Evolutionary conservation across 371 early-diverging fungal species (phyloP), one percentile per base, ranked within the genome.

Genomic region (Apophysomyces ossiformis): DNA sequence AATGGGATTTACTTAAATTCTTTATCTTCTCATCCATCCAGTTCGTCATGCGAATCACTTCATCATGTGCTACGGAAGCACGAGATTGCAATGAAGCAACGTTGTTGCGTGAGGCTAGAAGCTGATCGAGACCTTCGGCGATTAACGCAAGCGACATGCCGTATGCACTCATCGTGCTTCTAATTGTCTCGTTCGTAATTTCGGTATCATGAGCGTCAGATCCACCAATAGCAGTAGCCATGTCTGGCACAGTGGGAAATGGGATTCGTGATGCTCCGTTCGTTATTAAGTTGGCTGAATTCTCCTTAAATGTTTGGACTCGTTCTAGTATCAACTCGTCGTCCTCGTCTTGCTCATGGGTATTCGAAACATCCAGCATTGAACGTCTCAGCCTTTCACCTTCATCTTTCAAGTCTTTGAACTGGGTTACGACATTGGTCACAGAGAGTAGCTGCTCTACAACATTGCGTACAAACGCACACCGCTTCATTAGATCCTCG

Each of bases 1-100:
- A 39, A 35, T 58, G 61, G 2, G 65, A 41, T 45, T 68, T 70
- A 13, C 74, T 66, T 9, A 76, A 15, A 18, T 69, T 44, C 9
- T 68, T 60, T 5, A 65, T 36, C 26, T 77, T 67, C 35, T 83
- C 75, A 38, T 74, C 79, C n/a, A 82, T 63, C 84, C 82, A 83
- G 15, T 61, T 59, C 0, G 69, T 74, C 57, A 83, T 64, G 4
- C 76, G 67, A 5, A 68, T 60, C 66, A 81, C 64, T 61, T 83
- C 84, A 18, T 83, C 78, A 35, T 77, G 74, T 5, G 70, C 75
- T 4, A 77, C 63, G 11, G 69, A 69, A 6, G 79, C 74, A 6
- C 75, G 69, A 37, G 78, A 74, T n/a, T 79, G 76, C 7, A 85
- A 61, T 6, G 75, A 73, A 18, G 82, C 58, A 32, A 65, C 67